Evolutionary conservation across 148 eudicot genomes (phyloP).

Genomic region (Salicornia ramosissima): DNA sequence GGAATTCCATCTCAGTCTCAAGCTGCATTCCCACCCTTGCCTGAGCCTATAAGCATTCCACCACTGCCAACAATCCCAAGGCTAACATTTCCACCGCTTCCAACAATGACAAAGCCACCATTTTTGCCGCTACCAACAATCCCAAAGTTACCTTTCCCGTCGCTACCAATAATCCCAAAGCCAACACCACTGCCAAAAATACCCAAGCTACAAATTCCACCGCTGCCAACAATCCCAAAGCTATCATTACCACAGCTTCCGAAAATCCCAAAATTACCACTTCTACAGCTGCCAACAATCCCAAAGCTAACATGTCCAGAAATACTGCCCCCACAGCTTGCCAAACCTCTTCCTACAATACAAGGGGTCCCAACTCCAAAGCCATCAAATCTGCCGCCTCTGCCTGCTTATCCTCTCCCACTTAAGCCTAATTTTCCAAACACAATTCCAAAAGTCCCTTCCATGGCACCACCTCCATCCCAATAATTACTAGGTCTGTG

Average conservation of each 20-base stretch:
- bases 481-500: slow-evolving; percentile 2
- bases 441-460: slow-evolving; percentile 9
- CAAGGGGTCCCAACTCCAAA: too few species aligned
- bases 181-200: too few species aligned
- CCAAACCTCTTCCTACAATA: too few species aligned
- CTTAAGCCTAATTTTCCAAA: slow-evolving; percentile 24
- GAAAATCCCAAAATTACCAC: too few species aligned
- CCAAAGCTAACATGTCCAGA: too few species aligned
- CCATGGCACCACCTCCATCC: slow-evolving; percentile 27
- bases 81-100: slow-evolving; percentile 14
- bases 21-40: slow-evolving; percentile 12
- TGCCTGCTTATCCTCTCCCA: slow-evolving; percentile 19
- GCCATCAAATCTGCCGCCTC: slow-evolving; percentile 21
- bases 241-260: too few species aligned
- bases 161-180: too few species aligned
- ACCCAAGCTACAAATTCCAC: too few species aligned
- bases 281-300: too few species aligned
- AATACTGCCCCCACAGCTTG: too few species aligned
- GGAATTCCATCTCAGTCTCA: slow-evolving; percentile 12
- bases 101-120: slow-evolving; percentile 14
- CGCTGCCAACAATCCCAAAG: too few species aligned
- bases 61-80: slow-evolving; percentile 25
- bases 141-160: too few species aligned
- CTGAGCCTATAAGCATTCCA: slow-evolving; percentile 11
- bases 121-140: slow-evolving; percentile 18